Evolutionary conservation across 306 rosid genomes (phyloP).

Genomic region (Trifolium fragiferum): DNA sequence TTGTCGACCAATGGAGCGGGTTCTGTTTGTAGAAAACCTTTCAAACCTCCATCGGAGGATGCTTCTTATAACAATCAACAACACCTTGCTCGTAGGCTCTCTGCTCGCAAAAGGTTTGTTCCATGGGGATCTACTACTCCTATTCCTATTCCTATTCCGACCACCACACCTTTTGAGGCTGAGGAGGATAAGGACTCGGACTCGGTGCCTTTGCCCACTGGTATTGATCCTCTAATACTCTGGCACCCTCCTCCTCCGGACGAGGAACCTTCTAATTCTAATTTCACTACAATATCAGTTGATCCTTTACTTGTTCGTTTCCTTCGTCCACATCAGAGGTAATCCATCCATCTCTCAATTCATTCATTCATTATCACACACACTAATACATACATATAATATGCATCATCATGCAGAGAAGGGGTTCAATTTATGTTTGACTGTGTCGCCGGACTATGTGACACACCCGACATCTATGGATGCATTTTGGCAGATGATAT

Average conservation of each 20-base stretch:
- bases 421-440: conserved; percentile 98
- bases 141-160: conserved; percentile 21
- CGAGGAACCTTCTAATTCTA: conserved; percentile 41
- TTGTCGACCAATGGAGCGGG: conserved; percentile 68
- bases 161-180: conserved; percentile 26
- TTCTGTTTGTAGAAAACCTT: conserved; percentile 81
- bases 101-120: conserved; percentile 84
- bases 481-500: conserved; percentile 99
- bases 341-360: too few relatives aligned
- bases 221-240: conserved; percentile 75
- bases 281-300: conserved; percentile 58
- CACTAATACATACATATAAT: too few relatives aligned
- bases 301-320: conserved; percentile 87
- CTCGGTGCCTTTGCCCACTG: conserved; percentile 49
- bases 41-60: conserved; percentile 73
- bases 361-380: too few relatives aligned
- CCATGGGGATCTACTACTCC: conserved; percentile 79
- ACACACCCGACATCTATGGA: conserved; percentile 66
- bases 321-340: conserved; percentile 96
- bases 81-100: conserved; percentile 79
- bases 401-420: conserved; percentile 63
- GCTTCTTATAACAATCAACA: conserved; percentile 49
- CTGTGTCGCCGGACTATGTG: conserved; percentile 76
- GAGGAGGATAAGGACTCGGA: conserved; percentile 8
- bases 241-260: conserved; percentile 72